Evolutionary conservation across 2,329 filamentous ascomycete genomes (phyloP).

Genomic region (Fusarium sp.): DNA sequence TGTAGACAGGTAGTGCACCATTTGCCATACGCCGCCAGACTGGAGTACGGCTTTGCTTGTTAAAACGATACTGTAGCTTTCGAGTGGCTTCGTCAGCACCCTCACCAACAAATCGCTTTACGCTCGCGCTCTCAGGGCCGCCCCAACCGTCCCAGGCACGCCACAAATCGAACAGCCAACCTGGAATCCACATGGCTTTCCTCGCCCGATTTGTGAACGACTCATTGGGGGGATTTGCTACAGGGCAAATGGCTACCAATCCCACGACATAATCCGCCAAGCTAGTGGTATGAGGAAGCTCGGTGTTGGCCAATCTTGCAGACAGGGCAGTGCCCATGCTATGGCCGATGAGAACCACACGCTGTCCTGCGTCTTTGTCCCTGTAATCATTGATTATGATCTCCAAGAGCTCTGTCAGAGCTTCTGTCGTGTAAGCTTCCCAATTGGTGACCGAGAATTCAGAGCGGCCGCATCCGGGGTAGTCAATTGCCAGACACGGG

Average conservation of each 20-base stretch:
- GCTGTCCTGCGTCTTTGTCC: slow-evolving; percentile 73
- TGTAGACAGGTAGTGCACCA: slow-evolving; percentile 74
- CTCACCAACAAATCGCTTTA: slow-evolving; percentile 79
- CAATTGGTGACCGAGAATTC: slow-evolving; percentile 76
- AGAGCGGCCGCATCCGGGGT: slow-evolving; percentile 90
- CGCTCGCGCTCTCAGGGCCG: slow-evolving; percentile 81
- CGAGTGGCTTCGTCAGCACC: slow-evolving; percentile 74
- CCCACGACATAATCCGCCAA: slow-evolving; percentile 77
- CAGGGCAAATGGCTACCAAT: slow-evolving; percentile 84
- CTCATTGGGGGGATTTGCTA: slow-evolving; percentile 71
- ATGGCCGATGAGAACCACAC: slow-evolving; percentile 85
- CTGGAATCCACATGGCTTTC: slow-evolving; percentile 75
- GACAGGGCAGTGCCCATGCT: slow-evolving; percentile 89
- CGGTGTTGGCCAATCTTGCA: slow-evolving; percentile 71
- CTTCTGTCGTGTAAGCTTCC: slow-evolving; percentile 83
- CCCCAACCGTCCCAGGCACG: slow-evolving; percentile 83
- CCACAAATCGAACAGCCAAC: slow-evolving; percentile 79
- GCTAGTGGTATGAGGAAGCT: slow-evolving; percentile 58
- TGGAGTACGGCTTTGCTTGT: slow-evolving; percentile 83
- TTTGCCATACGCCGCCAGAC: slow-evolving; percentile 86
- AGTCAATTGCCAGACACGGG: slow-evolving; percentile 84
- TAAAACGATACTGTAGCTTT: slow-evolving; percentile 78
- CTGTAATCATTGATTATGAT: slow-evolving; percentile 80
- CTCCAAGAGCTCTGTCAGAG: slow-evolving; percentile 80
- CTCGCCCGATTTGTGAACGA: slow-evolving; percentile 59